phyloP scores from a whole-genome alignment of 306 rosid species.

The Quercus mongolica region DNA sequence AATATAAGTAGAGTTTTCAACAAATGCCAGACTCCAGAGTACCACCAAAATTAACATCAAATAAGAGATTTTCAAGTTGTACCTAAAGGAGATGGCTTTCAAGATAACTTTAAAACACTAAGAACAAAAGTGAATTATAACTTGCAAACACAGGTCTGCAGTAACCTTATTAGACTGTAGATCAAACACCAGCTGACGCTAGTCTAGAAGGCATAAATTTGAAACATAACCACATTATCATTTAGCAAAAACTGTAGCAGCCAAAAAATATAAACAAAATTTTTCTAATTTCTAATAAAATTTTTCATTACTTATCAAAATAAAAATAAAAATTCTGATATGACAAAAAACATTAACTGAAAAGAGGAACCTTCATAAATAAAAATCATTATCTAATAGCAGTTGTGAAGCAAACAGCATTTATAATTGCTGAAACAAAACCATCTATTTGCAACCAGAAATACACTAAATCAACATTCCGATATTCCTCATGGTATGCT shows the following conservation, averaged over 20 bases:
- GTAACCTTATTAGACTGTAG: not conserved
- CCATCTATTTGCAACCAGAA: not conserved
- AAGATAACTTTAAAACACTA: not conserved
- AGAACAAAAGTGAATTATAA: not conserved
- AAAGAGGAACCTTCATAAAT: no score
- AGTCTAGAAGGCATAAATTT: not conserved
- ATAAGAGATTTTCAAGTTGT: not conserved
- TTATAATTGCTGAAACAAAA: not conserved
- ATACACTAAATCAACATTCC: not conserved
- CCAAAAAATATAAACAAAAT: not conserved
- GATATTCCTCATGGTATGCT: not conserved
- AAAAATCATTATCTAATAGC: not conserved
- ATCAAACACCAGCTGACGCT: not conserved
- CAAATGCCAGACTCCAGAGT: not conserved
- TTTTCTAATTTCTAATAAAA: no score
- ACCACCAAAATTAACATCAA: not conserved
- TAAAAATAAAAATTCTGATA: not conserved
- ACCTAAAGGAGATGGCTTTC: not conserved
- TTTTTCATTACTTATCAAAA: not conserved
- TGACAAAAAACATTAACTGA: no score
- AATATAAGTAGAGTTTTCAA: not conserved
- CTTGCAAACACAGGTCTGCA: not conserved
- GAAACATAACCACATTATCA: not conserved
- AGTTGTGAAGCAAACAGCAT: not conserved
- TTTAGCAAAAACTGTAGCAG: not conserved